Percentiles rank a stretch among this genome's conserved stretches.
These are phyloP conservation scores for Tolypocladium ophioglossoides DNA, from an alignment of 2,329 filamentous ascomycete species.

Conservation along the genomic window DNA sequence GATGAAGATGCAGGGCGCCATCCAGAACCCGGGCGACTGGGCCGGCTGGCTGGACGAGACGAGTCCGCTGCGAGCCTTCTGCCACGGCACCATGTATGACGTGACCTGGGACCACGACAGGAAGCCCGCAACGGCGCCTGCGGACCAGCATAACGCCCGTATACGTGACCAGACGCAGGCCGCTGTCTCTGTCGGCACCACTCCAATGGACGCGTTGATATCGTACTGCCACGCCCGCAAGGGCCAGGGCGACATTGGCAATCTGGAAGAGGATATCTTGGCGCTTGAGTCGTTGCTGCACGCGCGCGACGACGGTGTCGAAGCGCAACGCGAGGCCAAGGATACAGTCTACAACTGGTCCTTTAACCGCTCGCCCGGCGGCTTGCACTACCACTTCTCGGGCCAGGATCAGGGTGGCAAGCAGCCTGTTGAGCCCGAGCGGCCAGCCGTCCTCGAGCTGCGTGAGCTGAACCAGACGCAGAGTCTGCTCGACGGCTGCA, in stretches of 20 bases:
- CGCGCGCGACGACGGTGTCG: slow-evolving; percentile 20
- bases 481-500: slow-evolving; percentile 10
- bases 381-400: slow-evolving; percentile 13
- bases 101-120: slow-evolving; percentile 21
- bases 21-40: no score
- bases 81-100: slow-evolving; percentile 26
- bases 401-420: slow-evolving; percentile 4
- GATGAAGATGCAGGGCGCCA: slow-evolving; percentile 9
- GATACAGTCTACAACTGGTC: slow-evolving; percentile 20
- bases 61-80: slow-evolving; percentile 12
- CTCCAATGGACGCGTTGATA: slow-evolving; percentile 26
- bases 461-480: slow-evolving; percentile 12
- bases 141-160: slow-evolving; percentile 13
- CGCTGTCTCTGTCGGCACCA: slow-evolving; percentile 22
- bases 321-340: slow-evolving; percentile 16
- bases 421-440: slow-evolving; percentile 2
- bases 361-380: slow-evolving; percentile 15
- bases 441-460: slow-evolving; percentile 2
- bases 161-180: slow-evolving; percentile 13
- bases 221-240: slow-evolving; percentile 19
- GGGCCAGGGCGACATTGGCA: slow-evolving; percentile 7
- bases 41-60: slow-evolving; percentile 6
- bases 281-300: slow-evolving; percentile 15
- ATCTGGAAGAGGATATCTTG: slow-evolving; percentile 17
- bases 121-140: slow-evolving; percentile 18